Conservation (phyloP, 192 early-diverging fungal genomes). For the Funneliformis geosporum region DNA sequence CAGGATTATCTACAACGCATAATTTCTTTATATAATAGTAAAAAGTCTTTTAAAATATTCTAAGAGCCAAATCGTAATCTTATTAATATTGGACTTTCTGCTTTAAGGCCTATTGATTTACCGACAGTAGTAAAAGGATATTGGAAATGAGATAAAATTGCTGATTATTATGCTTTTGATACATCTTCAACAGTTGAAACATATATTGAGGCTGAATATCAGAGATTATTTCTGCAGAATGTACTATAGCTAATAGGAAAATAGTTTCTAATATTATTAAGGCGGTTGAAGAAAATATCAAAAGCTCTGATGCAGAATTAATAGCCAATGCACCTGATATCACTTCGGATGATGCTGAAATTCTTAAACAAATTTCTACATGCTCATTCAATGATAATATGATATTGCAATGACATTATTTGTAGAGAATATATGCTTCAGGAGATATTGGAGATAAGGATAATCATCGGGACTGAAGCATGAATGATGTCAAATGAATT, state of each 20-base stretch:
- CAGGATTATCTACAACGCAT: conserved; percentile 3
- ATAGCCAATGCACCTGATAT: conserved; percentile 32
- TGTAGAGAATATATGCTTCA: too few relatives aligned
- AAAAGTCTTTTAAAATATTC: too few relatives aligned
- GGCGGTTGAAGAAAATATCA: conserved; percentile 13
- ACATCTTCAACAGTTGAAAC: conserved; percentile 17
- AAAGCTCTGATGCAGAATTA: conserved; percentile 25
- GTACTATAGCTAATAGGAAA: background rate
- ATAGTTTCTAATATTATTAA: conserved; percentile 28
- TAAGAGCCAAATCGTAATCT: too few relatives aligned
- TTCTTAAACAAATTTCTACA: conserved; percentile 22
- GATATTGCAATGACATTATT: too few relatives aligned
- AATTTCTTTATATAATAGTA: too few relatives aligned
- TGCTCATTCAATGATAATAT: conserved; percentile 21
- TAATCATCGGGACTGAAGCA: conserved; percentile 20
- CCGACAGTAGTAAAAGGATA: conserved; percentile 22
- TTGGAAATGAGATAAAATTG: too few relatives aligned
- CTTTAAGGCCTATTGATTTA: too few relatives aligned
- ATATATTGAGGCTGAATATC: conserved; percentile 30
- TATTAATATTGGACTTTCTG: too few relatives aligned
- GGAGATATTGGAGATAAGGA: too few relatives aligned
- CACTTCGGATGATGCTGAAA: too few relatives aligned
- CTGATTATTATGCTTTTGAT: conserved; percentile 20
- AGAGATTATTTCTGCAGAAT: conserved; percentile 16
- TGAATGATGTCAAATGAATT: conserved; percentile 28